Percentiles rank a stretch among this genome's conserved stretches.
phyloP scores from a whole-genome alignment of 345 rosid species.

The Euphorbia pulcherrima region DNA sequence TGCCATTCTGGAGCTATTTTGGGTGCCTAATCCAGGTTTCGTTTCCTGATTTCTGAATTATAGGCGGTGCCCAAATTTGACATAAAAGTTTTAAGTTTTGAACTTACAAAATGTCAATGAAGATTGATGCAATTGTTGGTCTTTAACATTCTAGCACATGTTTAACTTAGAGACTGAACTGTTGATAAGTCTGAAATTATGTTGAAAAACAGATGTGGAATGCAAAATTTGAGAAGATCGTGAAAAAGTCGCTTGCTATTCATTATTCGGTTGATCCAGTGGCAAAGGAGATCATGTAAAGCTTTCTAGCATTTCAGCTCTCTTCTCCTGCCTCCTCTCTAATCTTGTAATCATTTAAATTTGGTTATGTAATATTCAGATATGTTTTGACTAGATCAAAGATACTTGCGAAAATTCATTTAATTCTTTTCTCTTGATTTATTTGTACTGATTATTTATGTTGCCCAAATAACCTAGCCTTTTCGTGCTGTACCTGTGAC shows the following conservation, averaged over 20 bases:
- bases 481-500: no score
- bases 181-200: constrained; percentile 12
- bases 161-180: not conserved
- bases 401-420: no score
- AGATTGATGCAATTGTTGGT: not conserved
- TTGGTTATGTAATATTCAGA: not conserved
- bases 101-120: not conserved
- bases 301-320: not conserved
- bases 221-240: constrained; percentile 49
- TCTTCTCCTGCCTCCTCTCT: not conserved
- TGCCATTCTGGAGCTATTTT: not conserved
- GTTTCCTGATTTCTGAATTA: not conserved
- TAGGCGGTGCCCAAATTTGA: not conserved
- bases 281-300: constrained; percentile 76
- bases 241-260: constrained; percentile 40
- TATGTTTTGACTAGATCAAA: no score
- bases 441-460: no score
- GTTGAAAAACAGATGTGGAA: constrained; percentile 61
- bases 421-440: no score
- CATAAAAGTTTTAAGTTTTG: not conserved
- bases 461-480: no score
- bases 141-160: not conserved
- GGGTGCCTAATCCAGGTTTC: not conserved
- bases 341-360: not conserved
- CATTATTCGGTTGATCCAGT: constrained; percentile 78